Percentiles rank a stretch among this genome's conserved stretches.
These are phyloP conservation scores for Nakazawaea siamensis DNA, from an alignment of 805 yeast genomes.

Conservation along the genomic window DNA sequence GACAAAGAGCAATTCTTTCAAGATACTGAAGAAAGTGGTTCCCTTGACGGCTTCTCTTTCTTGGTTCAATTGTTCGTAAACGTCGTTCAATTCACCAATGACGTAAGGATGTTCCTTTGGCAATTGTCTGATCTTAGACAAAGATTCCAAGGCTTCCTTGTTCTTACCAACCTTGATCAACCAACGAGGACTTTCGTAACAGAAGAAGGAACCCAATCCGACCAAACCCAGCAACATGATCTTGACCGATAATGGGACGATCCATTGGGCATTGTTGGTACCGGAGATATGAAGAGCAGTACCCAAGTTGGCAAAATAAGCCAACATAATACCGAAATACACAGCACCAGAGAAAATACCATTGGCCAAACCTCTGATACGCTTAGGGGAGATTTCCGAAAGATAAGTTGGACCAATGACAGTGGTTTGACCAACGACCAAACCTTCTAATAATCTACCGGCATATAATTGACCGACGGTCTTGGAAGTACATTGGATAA, in stretches of 20 bases:
- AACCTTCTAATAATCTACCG: constrained; percentile 48
- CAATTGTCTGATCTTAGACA: constrained; percentile 26
- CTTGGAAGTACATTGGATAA: constrained; percentile 39
- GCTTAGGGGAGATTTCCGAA: constrained; percentile 44
- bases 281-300: constrained; percentile 35
- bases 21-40: constrained; percentile 16
- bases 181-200: constrained; percentile 47
- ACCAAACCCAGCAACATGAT: constrained; percentile 39
- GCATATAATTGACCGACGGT: constrained; percentile 43
- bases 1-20: constrained; percentile 28
- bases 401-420: constrained; percentile 48
- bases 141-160: constrained; percentile 30
- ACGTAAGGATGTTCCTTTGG: constrained; percentile 40
- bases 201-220: constrained; percentile 31
- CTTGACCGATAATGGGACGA: constrained; percentile 40
- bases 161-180: constrained; percentile 31
- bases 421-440: constrained; percentile 49
- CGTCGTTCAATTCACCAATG: constrained; percentile 40
- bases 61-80: constrained; percentile 35
- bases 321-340: constrained; percentile 43
- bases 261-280: constrained; percentile 37
- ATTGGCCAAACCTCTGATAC: constrained; percentile 42
- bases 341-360: constrained; percentile 52
- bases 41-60: constrained; percentile 24
- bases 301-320: constrained; percentile 44